phyloP scores from a whole-genome alignment of 2,329 filamentous ascomycete species.

The Pyricularia sp. region DNA sequence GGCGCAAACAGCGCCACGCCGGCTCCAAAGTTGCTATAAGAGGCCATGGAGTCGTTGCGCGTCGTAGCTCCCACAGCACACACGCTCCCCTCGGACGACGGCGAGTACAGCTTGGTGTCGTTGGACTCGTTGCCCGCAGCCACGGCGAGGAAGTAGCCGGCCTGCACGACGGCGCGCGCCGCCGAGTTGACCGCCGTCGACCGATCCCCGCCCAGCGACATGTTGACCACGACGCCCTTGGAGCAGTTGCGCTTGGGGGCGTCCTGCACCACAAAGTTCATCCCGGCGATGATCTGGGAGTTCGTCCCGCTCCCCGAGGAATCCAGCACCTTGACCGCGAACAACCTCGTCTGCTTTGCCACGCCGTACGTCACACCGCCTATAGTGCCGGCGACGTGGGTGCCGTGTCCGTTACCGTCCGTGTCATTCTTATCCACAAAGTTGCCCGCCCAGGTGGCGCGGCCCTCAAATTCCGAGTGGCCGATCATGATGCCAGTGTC shows the following conservation, averaged over 20 bases:
- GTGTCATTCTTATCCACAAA: conserved; percentile 21
- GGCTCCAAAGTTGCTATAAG: conserved; percentile 43
- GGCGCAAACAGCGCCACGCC: conserved; percentile 43
- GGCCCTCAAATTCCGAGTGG: conserved; percentile 32
- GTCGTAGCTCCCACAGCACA: conserved; percentile 45
- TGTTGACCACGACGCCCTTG: conserved; percentile 40
- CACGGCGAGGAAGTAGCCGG: conserved; percentile 43
- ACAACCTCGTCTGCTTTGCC: conserved; percentile 32
- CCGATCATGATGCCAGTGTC: conserved; percentile 37
- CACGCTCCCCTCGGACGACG: conserved; percentile 34
- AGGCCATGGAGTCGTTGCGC: conserved; percentile 27
- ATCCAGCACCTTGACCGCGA: conserved; percentile 35
- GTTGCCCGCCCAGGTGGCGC: conserved; percentile 28
- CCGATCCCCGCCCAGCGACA: conserved; percentile 44
- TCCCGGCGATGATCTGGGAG: conserved; percentile 32
- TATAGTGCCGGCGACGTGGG: conserved; percentile 36
- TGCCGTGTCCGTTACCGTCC: conserved; percentile 37
- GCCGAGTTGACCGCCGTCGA: conserved; percentile 40
- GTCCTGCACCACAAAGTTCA: conserved; percentile 30
- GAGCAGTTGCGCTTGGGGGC: conserved; percentile 24
- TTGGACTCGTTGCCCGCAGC: conserved; percentile 44
- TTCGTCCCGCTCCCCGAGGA: conserved; percentile 25
- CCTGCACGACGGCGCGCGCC: conserved; percentile 32
- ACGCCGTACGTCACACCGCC: conserved; percentile 32
- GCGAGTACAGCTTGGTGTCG: conserved; percentile 34